Conservation (phyloP, 2,329 filamentous ascomycete genomes). For the Emericellopsis cladophorae region DNA sequence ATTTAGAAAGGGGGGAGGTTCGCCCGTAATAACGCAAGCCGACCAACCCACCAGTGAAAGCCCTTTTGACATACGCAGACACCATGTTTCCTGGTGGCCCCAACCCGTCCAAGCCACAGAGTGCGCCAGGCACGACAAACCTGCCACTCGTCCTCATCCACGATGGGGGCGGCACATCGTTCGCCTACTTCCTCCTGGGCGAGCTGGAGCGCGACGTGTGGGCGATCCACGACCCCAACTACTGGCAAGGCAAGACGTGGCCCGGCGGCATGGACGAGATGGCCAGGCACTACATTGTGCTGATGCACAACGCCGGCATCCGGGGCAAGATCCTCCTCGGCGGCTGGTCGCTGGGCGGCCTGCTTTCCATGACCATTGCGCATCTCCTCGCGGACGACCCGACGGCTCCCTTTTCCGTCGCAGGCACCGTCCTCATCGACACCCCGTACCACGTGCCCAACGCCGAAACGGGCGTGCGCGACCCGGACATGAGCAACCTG, state of each 20-base stretch:
- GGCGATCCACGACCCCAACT: conserved; percentile 16
- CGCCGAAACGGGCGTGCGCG: conserved; percentile 6
- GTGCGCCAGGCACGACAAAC: conserved; percentile 6
- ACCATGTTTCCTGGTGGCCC: conserved; percentile 10
- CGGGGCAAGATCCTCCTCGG: conserved; percentile 13
- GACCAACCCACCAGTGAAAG: neutral
- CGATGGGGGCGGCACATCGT: conserved; percentile 17
- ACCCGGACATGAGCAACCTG: conserved; percentile 8
- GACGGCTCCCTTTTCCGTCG: conserved; percentile 9
- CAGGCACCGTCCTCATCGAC: conserved; percentile 15
- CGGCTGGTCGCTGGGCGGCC: conserved; percentile 18
- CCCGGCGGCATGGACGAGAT: conserved; percentile 16
- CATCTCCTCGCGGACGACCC: conserved; percentile 11
- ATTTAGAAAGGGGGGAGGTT: too few relatives aligned
- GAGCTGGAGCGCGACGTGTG: conserved; percentile 14
- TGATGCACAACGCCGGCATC: conserved; percentile 10
- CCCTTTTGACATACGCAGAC: neutral
- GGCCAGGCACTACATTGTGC: conserved; percentile 12
- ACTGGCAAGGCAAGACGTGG: conserved; percentile 10
- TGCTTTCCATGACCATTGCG: conserved; percentile 11
- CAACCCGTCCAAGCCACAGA: conserved; percentile 11
- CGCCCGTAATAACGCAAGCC: too few relatives aligned
- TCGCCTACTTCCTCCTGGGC: conserved; percentile 14
- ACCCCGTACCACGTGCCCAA: conserved; percentile 13
- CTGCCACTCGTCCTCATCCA: conserved; percentile 15